These are phyloP conservation scores for Paecilomyces sp. DNA, from an alignment of 2,329 filamentous ascomycete species.

Conservation along the genomic window DNA sequence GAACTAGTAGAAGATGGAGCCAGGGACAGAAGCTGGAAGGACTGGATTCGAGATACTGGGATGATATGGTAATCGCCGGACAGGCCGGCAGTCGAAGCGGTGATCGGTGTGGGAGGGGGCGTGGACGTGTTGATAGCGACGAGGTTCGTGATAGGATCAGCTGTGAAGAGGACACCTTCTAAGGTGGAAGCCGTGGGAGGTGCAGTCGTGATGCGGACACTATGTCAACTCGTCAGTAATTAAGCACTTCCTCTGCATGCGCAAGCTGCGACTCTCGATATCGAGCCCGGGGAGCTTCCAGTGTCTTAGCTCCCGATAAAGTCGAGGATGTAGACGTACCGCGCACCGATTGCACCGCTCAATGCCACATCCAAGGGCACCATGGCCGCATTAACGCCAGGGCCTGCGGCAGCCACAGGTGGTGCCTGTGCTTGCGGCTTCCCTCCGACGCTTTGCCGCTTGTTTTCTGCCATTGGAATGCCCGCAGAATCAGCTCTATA, in stretches of 20 bases:
- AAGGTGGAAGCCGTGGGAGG: constrained; percentile 44
- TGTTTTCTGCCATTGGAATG: constrained; percentile 48
- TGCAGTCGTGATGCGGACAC: constrained; percentile 52
- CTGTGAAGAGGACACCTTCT: constrained; percentile 58
- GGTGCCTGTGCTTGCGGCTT: constrained; percentile 37
- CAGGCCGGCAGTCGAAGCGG: constrained; percentile 23
- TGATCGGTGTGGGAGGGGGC: constrained; percentile 33
- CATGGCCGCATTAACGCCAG: constrained; percentile 36
- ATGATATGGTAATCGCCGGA: constrained; percentile 55
- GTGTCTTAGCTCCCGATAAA: background rate
- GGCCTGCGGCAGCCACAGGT: constrained; percentile 28
- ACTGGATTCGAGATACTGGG: constrained; percentile 52
- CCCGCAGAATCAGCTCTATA: background rate
- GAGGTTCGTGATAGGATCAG: constrained; percentile 53
- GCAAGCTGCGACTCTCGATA: background rate
- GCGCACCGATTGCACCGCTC: constrained; percentile 54
- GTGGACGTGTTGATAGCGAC: constrained; percentile 53
- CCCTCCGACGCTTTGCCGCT: constrained; percentile 48
- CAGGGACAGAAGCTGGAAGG: constrained; percentile 48
- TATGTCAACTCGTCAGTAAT: constrained; percentile 19
- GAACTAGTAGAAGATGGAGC: constrained; percentile 18
- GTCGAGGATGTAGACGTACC: constrained; percentile 37
- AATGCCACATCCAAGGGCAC: constrained; percentile 48
- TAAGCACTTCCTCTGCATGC: background rate
- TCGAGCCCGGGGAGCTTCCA: background rate